Evolutionary conservation across 305 asterid species (phyloP).

Genomic region (Stenogyne calaminthoides): DNA sequence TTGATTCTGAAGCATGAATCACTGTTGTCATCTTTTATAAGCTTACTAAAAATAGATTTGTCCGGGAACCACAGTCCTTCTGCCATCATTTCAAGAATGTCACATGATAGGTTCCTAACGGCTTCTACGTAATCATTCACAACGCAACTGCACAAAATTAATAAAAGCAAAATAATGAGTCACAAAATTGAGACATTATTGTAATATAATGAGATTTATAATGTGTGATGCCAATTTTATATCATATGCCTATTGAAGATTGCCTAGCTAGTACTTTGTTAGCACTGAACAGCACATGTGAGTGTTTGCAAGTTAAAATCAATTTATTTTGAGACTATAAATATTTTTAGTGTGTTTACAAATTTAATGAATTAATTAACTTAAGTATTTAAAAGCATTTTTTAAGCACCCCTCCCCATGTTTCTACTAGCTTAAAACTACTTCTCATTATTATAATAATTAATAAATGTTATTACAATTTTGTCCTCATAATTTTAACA

Average conservation of each 20-base stretch:
- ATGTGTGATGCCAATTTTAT: background rate
- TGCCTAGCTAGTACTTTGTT: too few species aligned
- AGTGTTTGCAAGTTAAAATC: too few species aligned
- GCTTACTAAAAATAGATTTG: slow-evolving; percentile 47
- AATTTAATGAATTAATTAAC: too few species aligned
- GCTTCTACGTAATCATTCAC: slow-evolving; percentile 55
- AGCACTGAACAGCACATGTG: too few species aligned
- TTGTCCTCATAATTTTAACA: too few species aligned
- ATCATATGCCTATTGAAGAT: background rate
- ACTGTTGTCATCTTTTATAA: slow-evolving; percentile 44
- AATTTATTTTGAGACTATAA: too few species aligned
- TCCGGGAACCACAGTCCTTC: slow-evolving; percentile 49
- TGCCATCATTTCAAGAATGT: slow-evolving; percentile 61
- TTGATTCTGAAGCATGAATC: slow-evolving; percentile 77
- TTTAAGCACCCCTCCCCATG: too few species aligned
- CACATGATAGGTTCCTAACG: slow-evolving; percentile 55
- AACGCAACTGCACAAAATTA: background rate
- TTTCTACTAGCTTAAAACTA: too few species aligned
- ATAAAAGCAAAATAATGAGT: background rate
- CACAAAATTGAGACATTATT: background rate
- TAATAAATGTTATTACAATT: too few species aligned
- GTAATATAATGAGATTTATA: background rate
- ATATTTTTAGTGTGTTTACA: too few species aligned
- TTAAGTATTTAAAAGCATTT: too few species aligned
- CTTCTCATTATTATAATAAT: too few species aligned